These are phyloP conservation scores for Aethionema arabicum DNA, from an alignment of 345 rosid genomes.

Conservation along the genomic window DNA sequence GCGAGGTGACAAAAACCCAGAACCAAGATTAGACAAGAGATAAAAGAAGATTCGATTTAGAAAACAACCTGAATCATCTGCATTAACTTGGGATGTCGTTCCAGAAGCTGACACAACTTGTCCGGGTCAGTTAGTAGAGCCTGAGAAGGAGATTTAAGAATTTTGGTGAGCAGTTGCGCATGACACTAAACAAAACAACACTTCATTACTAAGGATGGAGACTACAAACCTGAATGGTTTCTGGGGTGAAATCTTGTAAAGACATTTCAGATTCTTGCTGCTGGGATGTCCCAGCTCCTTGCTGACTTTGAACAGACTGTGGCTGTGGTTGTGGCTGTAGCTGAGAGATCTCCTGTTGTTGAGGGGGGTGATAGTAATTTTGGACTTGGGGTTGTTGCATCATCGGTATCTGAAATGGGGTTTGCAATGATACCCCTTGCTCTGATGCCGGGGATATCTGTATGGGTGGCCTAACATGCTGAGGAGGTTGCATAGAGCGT, in stretches of 20 bases:
- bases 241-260: constrained; percentile 83
- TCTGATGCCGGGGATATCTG: constrained; percentile 65
- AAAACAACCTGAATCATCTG: constrained; percentile 92
- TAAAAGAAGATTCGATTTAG: neutral
- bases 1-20: neutral
- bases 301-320: constrained; percentile 58
- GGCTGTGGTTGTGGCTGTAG: constrained; percentile 61
- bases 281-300: constrained; percentile 56
- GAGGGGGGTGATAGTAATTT: constrained; percentile 66
- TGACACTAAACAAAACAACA: constrained; percentile 15
- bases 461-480: constrained; percentile 66
- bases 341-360: constrained; percentile 66
- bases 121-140: constrained; percentile 84
- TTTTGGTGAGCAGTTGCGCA: constrained; percentile 15
- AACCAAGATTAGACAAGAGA: neutral
- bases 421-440: constrained; percentile 62
- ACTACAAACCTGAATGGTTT: constrained; percentile 79
- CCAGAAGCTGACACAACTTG: constrained; percentile 95
- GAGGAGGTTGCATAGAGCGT: constrained; percentile 82
- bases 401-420: constrained; percentile 57
- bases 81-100: constrained; percentile 94
- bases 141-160: constrained; percentile 43
- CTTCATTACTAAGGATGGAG: neutral
- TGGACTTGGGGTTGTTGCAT: constrained; percentile 67
- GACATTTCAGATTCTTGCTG: constrained; percentile 82